Percentiles rank a stretch among this genome's conserved stretches.
phyloP scores from a whole-genome alignment of 176 grass and related monocot genomes.

The Aegilops bicornis region DNA sequence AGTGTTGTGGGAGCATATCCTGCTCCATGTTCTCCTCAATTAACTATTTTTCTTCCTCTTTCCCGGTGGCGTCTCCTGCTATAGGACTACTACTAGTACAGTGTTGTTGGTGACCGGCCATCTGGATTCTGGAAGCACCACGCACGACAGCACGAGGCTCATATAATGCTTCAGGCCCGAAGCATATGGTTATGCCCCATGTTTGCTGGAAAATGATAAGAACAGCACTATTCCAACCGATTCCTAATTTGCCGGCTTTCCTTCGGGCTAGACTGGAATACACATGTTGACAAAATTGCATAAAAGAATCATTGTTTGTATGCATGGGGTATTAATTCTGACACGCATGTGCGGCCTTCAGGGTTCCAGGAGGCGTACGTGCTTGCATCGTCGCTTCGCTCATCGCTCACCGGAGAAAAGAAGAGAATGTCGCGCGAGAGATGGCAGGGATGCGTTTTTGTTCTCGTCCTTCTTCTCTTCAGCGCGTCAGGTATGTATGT shows the following conservation, averaged over 20 bases:
- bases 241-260: no score
- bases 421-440: slow-evolving; percentile 34
- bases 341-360: neutral
- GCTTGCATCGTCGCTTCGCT: neutral
- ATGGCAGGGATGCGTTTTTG: slow-evolving; percentile 46
- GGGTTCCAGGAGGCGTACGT: neutral
- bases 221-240: neutral
- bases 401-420: neutral
- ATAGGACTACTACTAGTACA: neutral
- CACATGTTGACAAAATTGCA: neutral
- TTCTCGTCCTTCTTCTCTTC: slow-evolving; percentile 41
- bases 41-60: neutral
- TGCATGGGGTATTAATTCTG: neutral
- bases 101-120: neutral
- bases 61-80: neutral
- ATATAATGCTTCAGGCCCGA: neutral
- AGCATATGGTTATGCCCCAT: neutral
- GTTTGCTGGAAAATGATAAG: neutral
- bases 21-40: slow-evolving; percentile 12
- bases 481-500: slow-evolving; percentile 47
- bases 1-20: neutral
- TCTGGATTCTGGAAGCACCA: slow-evolving; percentile 7
- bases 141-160: neutral
- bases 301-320: no score
- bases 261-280: fast-evolving